Conservation (phyloP, 75 land plant genomes). For the Chamaecyparis obtusa region DNA sequence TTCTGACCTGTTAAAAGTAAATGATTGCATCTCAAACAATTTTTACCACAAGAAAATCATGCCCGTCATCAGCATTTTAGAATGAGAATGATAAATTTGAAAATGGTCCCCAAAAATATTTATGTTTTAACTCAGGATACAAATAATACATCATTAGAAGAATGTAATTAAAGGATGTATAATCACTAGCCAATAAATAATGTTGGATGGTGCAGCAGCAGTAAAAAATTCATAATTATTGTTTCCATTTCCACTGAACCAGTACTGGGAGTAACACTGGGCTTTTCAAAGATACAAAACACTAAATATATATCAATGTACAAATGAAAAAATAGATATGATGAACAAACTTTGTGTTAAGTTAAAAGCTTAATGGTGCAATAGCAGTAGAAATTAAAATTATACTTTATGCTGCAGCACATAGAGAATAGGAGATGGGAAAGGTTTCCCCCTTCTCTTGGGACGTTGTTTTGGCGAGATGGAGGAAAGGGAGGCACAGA, state of each 20-base stretch:
- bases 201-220: background rate
- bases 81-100: background rate
- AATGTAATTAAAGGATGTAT: background rate
- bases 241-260: background rate
- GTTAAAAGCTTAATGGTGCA: background rate
- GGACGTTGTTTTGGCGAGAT: background rate
- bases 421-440: background rate
- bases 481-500: background rate
- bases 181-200: background rate
- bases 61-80: background rate
- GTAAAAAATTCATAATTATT: background rate
- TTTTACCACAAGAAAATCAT: conserved; percentile 4
- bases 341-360: background rate
- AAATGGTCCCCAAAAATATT: background rate
- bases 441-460: background rate
- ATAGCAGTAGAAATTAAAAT: background rate
- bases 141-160: background rate
- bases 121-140: background rate
- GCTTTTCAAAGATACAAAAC: background rate
- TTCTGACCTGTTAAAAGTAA: conserved; percentile 46
- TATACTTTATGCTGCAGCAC: background rate
- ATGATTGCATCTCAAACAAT: background rate
- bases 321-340: background rate
- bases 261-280: background rate
- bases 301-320: background rate